Base-by-base conservation (phyloP, 139 green algal species). In the Gonium pectorale region DNA sequence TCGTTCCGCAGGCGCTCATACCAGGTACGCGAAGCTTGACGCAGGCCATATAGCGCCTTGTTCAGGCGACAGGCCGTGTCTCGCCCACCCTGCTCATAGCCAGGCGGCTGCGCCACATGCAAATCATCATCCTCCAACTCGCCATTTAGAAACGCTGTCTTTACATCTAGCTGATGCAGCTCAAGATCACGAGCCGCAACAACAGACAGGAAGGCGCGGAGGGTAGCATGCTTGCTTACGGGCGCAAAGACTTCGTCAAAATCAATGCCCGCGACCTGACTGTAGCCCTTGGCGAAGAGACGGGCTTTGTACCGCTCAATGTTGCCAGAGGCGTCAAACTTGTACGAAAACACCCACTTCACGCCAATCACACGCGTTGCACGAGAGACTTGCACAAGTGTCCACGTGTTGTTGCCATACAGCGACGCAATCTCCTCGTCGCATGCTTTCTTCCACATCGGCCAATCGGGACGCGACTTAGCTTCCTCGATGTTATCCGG, bases 131-230 rank as follows among this genome's bases (percentile, higher is more conserved):
- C 84, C n/a, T 79, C 77, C 31, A 91, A 60, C 40, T 89, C 66
- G 15, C 90, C 86, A n/a, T 95, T 88, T 6, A 94, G 75, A 81
- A 93, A 94, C 3, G 92, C 92, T 5, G 92, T 93, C 51, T 91
- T 90, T 21, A 93, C 86, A 69, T 94, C 90, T 2, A 94, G 24
- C 29, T 93, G 86, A 8, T 88, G 59, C 0, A 93, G n/a, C 60
- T 92, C 87, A 41, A 92, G 33, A 40, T 90, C 84, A 13, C 89
- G 1, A 3, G 59, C 75, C 21, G 87, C 82, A 27, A 44, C 83
- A 11, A 84, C 31, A 4, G 88, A 37, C 37, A 91, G 41, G 22
- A 92, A 59, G 6, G 78, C 4, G 33, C 87, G 62, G 19, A 91
- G 60, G 1, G 68, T 85, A 44, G 46, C 70, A n/a, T n/a, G n/a